Conservation (phyloP, 306 rosid species). For the Biancaea sappan region DNA sequence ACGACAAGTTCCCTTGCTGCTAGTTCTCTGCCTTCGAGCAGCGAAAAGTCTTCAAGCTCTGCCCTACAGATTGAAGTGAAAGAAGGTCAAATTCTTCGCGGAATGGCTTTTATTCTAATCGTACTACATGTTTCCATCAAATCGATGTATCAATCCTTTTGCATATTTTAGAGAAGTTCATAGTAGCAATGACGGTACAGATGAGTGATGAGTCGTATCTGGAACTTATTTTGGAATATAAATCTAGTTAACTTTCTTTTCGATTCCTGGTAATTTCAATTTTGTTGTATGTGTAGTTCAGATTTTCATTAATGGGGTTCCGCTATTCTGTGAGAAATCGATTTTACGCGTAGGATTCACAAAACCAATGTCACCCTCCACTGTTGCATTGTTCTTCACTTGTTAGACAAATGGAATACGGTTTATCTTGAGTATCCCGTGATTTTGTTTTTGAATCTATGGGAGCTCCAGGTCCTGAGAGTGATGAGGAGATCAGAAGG, state of each 20-base stretch:
- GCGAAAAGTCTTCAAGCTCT: constrained; percentile 4
- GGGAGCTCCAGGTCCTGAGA: constrained; percentile 66
- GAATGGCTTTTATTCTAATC: background rate
- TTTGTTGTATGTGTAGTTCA: background rate
- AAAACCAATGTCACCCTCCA: background rate
- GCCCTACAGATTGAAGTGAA: background rate
- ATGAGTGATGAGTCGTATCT: background rate
- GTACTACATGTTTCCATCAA: background rate
- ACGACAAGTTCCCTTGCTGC: constrained; percentile 59
- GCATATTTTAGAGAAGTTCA: background rate
- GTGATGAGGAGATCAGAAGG: constrained; percentile 97
- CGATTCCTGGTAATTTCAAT: background rate
- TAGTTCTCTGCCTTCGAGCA: constrained; percentile 62
- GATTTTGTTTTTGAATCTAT: constrained; percentile 1
- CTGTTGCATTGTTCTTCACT: background rate
- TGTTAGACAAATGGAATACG: background rate
- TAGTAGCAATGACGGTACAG: no score
- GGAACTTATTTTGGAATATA: background rate
- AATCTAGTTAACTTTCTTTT: background rate
- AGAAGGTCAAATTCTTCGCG: background rate
- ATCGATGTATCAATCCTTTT: background rate
- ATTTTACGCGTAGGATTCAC: background rate
- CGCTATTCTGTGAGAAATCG: constrained; percentile 7
- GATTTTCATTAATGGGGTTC: background rate
- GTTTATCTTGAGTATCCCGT: background rate